A percentile compares a stretch with the other conserved stretches of the same genome.
phyloP scores from a whole-genome alignment of 768 basidiomycete genomes.

The Melanogaster broomeanus region DNA sequence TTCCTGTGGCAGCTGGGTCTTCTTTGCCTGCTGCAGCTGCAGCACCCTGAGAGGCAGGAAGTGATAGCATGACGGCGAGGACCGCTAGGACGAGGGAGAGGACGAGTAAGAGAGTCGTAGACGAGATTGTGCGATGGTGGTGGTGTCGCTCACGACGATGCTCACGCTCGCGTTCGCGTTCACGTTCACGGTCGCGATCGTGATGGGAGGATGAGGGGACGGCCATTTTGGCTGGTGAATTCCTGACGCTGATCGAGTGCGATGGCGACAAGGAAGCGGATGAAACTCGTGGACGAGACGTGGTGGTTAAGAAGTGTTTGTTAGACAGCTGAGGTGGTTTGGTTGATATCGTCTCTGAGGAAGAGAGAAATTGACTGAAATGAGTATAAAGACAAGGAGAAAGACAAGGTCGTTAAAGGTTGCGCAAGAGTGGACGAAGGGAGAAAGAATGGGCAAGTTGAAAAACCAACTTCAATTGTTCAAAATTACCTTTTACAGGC shows the following conservation, averaged over 20 bases:
- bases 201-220: conserved; percentile 83
- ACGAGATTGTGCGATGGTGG: conserved; percentile 85
- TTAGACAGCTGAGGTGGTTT: not conserved
- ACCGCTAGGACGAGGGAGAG: conserved; percentile 85
- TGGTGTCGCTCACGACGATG: conserved; percentile 67
- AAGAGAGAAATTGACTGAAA: conserved; percentile 17
- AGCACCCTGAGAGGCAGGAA: conserved; percentile 58
- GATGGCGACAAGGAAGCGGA: conserved; percentile 78
- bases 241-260: conserved; percentile 58
- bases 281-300: conserved; percentile 67
- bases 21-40: conserved; percentile 32
- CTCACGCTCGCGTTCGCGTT: conserved; percentile 51
- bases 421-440: conserved; percentile 8
- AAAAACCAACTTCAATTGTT: conserved; percentile 32
- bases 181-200: conserved; percentile 55
- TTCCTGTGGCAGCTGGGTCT: conserved; percentile 47
- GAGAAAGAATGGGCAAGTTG: conserved; percentile 22
- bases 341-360: conserved; percentile 14
- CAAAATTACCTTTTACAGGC: conserved; percentile 23
- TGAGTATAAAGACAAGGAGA: conserved; percentile 12
- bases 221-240: conserved; percentile 62
- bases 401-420: conserved; percentile 12
- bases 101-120: conserved; percentile 84
- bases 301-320: conserved; percentile 41
- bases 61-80: conserved; percentile 87